Conservation (phyloP, 208 protist species). For the Leishmania aethiopica region DNA sequence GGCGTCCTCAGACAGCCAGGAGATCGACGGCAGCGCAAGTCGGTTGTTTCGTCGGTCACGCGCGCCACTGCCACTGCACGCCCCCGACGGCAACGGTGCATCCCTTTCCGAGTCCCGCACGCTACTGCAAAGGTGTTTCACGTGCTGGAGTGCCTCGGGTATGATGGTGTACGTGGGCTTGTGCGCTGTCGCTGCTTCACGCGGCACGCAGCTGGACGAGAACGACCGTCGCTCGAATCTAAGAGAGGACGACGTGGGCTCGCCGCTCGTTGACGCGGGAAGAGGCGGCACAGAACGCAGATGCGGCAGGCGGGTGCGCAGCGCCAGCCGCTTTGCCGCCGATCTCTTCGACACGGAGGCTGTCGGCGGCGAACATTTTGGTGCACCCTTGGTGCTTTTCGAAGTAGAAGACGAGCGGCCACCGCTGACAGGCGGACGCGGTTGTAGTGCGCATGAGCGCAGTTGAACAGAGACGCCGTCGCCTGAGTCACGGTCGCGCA, state of each 20-base stretch:
- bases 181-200: neutral
- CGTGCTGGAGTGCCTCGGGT: constrained; percentile 19
- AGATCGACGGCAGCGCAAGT: neutral
- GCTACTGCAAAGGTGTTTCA: constrained; percentile 29
- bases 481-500: constrained; percentile 5
- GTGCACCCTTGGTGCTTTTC: constrained; percentile 1
- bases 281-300: constrained; percentile 11
- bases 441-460: constrained; percentile 3
- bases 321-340: constrained; percentile 17
- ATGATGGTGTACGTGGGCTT: constrained; percentile 19
- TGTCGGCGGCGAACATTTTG: neutral
- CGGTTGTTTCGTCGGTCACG: constrained; percentile 21
- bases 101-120: constrained; percentile 14
- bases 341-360: constrained; percentile 14
- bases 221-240: constrained; percentile 13
- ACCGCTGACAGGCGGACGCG: neutral
- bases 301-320: constrained; percentile 31
- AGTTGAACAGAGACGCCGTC: neutral
- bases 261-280: neutral
- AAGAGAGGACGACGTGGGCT: neutral
- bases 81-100: neutral
- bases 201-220: constrained; percentile 8
- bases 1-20: constrained; percentile 13
- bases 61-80: neutral
- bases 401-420: neutral